A percentile compares a stretch with the other conserved stretches of the same genome.
Conservation (phyloP, 228 moss, liverwort and hornwort species). For the Sphagnum fallax region DNA sequence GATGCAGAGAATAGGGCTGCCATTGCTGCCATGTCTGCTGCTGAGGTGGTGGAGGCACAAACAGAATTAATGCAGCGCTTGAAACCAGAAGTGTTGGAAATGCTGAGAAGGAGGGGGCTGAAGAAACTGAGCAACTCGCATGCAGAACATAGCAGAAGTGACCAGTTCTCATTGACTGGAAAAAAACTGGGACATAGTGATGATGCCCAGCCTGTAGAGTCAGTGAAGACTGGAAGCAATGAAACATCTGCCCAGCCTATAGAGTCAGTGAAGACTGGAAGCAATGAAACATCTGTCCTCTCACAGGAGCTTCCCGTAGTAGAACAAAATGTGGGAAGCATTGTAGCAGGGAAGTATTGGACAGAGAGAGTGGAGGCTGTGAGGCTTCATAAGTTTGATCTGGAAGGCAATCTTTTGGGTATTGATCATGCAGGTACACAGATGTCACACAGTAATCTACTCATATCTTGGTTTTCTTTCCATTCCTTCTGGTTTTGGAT, state of each 20-base stretch:
- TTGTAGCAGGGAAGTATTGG: conserved; percentile 54
- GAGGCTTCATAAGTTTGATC: conserved; percentile 63
- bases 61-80: conserved; percentile 31
- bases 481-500: neutral
- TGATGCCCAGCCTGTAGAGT: neutral
- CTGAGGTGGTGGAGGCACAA: conserved; percentile 44
- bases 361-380: conserved; percentile 86
- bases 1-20: conserved; percentile 47
- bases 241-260: neutral
- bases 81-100: conserved; percentile 48
- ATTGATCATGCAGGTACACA: conserved; percentile 17
- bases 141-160: conserved; percentile 14
- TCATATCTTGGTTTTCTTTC: neutral
- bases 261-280: neutral
- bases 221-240: neutral
- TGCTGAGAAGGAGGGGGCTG: conserved; percentile 37
- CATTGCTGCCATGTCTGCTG: conserved; percentile 40
- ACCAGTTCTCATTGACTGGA: neutral
- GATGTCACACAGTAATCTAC: neutral
- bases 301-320: neutral
- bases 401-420: conserved; percentile 59
- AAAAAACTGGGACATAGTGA: neutral
- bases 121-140: conserved; percentile 19
- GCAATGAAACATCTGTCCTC: neutral
- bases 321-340: conserved; percentile 16